Evolutionary conservation across 345 rosid species (phyloP), one percentile per base, ranked within the genome.

Genomic region (Syzygium aqueum): DNA sequence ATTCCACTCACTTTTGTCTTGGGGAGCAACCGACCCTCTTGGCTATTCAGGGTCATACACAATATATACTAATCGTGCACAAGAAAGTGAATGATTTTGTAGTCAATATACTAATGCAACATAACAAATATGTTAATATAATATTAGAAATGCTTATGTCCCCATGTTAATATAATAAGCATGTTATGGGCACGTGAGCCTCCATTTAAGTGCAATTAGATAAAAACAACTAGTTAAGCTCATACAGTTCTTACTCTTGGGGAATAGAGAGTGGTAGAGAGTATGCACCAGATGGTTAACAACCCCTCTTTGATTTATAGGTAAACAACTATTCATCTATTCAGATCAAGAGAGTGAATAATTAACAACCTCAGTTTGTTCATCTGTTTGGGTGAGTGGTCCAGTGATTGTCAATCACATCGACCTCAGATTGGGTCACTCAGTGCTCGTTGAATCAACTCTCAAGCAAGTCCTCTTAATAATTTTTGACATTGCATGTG

Each of bases 21-120:
- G 88, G 97, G 97, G 93, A 94, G 95, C 97, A 95, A 90, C 95
- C 92, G 88, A 90, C 93, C 94, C 84, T 89, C 89, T 85, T 87
- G 85, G 63, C 84, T 54, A 65, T 84, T 8, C 17, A 52, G 33
- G 33, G 21, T 43, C 46, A 7, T 23, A 56, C 77, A 54, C 49
- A 25, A 43, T 56, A 73, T 57, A 23, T 14, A 13, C 5, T 16
- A 30, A 84, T 52, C 15, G 15, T 51, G 7, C 56, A 51, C 33
- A 51, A 84, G 16, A 84, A 53, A 33, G 40, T 16, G 43, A 52
- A 50, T 21, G 37, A 10, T 84, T 54, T 67, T 9, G 7, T 17
- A 53, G 63, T 49, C 27, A 52, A 84, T 17, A 17, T 33, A 33
- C 57, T 33, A 33, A 33, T 1, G 46, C 46, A 67, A 67, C 25